phyloP scores from a whole-genome alignment of 441 rosid species.

The Flueggea neowawraea region DNA sequence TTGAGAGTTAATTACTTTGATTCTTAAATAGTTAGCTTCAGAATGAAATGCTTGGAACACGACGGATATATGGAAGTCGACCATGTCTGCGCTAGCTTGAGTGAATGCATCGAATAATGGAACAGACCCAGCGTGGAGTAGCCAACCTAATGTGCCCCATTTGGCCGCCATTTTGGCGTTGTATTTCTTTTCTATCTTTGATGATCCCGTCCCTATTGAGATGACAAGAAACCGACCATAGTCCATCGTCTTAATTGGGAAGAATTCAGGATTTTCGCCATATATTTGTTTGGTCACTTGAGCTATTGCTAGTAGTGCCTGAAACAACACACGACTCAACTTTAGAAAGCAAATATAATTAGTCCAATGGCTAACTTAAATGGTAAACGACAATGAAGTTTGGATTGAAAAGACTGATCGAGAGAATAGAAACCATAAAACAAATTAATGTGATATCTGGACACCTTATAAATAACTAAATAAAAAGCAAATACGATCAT shows the following conservation, averaged over 20 bases:
- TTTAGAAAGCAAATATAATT: neutral
- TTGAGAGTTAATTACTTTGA: conserved; percentile 31
- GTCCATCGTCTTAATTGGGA: conserved; percentile 47
- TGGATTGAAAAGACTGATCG: no score
- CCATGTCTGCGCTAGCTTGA: conserved; percentile 60
- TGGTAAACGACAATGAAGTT: no score
- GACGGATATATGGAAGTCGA: conserved; percentile 42
- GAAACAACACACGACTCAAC: no score
- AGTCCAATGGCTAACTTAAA: neutral
- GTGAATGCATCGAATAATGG: conserved; percentile 47
- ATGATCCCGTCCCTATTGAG: conserved; percentile 44
- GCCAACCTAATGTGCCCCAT: conserved; percentile 53
- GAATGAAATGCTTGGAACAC: conserved; percentile 50
- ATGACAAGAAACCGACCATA: conserved; percentile 48
- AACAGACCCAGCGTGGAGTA: conserved; percentile 28
- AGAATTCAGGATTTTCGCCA: conserved; percentile 34
- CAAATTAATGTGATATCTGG: neutral
- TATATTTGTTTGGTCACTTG: conserved; percentile 42
- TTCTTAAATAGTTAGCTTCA: conserved; percentile 41
- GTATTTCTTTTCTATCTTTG: conserved; percentile 33
- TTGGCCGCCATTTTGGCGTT: conserved; percentile 36
- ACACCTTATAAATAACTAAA: no score
- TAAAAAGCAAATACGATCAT: no score
- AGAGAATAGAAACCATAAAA: no score
- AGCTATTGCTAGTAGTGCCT: conserved; percentile 47